Percentiles rank a stretch among this genome's conserved stretches.
These are phyloP conservation scores for Rhizopogon vesiculosus DNA, from an alignment of 768 basidiomycete species.

Conservation along the genomic window DNA sequence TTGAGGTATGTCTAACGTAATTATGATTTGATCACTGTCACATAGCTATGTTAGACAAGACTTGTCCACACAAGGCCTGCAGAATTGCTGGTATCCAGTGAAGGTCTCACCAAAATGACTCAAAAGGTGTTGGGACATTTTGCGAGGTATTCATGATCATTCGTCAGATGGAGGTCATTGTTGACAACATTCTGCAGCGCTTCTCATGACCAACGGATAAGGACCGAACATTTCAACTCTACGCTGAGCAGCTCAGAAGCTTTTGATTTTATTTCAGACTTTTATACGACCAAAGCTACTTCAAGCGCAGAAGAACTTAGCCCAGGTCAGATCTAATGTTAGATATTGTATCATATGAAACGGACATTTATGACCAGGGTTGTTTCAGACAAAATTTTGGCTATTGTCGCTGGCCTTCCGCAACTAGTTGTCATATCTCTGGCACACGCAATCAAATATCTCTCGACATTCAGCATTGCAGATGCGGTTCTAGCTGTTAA, in stretches of 20 bases:
- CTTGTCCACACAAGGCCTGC: conserved; percentile 81
- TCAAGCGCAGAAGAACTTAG: conserved; percentile 38
- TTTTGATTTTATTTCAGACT: conserved; percentile 59
- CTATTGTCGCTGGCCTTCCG: conserved; percentile 61
- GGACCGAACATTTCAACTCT: conserved; percentile 58
- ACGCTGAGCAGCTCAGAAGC: conserved; percentile 61
- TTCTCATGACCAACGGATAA: conserved; percentile 38
- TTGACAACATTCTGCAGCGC: conserved; percentile 13
- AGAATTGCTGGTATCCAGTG: conserved; percentile 67
- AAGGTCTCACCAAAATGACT: conserved; percentile 60
- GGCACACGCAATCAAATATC: conserved; percentile 67
- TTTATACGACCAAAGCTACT: conserved; percentile 55
- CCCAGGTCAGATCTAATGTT: conserved; percentile 34
- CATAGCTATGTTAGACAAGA: conserved; percentile 54
- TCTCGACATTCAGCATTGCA: conserved; percentile 71
- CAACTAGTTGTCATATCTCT: conserved; percentile 66
- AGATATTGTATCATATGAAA: conserved; percentile 2
- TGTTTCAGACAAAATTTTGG: conserved; percentile 53
- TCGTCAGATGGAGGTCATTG: conserved; percentile 1
- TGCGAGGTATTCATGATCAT: conserved; percentile 41
- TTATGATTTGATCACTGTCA: background rate
- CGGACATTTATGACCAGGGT: background rate
- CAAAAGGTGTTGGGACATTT: conserved; percentile 74
- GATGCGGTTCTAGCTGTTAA: conserved; percentile 72
- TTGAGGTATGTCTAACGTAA: conserved; percentile 55